Evolutionary conservation across 2,329 filamentous ascomycete species (phyloP).

Genomic region (Aureobasidium vineae): DNA sequence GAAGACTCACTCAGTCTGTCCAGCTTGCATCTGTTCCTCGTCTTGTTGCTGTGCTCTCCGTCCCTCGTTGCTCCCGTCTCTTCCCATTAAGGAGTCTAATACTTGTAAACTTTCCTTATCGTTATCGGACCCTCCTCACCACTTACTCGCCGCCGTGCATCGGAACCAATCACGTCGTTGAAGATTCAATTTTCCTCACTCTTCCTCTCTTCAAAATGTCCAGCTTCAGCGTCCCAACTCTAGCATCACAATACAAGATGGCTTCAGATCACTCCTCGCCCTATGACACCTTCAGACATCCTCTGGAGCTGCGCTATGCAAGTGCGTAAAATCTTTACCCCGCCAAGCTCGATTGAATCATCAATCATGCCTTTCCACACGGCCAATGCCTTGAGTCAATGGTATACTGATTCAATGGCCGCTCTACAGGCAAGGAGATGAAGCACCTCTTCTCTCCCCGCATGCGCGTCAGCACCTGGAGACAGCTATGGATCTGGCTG

Average conservation of each 20-base stretch:
- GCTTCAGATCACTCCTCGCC: conserved; percentile 25
- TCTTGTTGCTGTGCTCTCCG: neutral
- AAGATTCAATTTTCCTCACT: conserved; percentile 1
- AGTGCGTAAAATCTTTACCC: conserved; percentile 27
- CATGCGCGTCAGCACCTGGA: conserved; percentile 73
- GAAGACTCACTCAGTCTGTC: conserved; percentile 8
- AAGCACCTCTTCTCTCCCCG: conserved; percentile 75
- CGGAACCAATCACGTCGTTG: conserved; percentile 15
- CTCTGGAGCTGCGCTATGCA: conserved; percentile 31
- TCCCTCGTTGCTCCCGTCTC: neutral
- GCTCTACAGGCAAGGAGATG: conserved; percentile 58
- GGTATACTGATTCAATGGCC: conserved; percentile 25
- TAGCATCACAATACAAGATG: conserved; percentile 28
- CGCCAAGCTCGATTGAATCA: conserved; percentile 20
- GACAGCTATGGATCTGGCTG: conserved; percentile 80
- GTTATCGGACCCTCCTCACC: conserved; percentile 22
- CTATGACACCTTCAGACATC: conserved; percentile 31
- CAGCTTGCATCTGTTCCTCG: conserved; percentile 6
- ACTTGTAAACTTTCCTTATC: conserved; percentile 17
- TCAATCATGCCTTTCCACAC: neutral
- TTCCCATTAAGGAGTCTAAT: neutral
- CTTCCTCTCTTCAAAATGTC: conserved; percentile 27
- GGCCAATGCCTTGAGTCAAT: conserved; percentile 12
- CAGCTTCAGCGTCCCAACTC: conserved; percentile 25
- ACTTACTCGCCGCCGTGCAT: conserved; percentile 16